A percentile compares a stretch with the other conserved stretches of the same genome.
Conservation (phyloP, 768 basidiomycete genomes). For the Termitomyces sp. region DNA sequence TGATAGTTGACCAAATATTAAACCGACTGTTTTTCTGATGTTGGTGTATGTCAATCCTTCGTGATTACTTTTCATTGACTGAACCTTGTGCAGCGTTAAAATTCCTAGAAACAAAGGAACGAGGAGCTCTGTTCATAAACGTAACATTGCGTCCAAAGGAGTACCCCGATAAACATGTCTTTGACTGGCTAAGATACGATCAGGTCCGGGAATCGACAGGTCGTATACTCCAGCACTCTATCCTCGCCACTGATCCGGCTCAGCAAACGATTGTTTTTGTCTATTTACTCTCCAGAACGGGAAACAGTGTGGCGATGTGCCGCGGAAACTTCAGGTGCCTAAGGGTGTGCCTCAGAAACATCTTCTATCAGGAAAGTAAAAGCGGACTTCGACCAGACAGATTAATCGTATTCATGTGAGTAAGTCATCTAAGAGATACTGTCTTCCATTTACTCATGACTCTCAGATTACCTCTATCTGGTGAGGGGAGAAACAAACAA, state of each 20-base stretch:
- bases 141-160: slow-evolving; percentile 55
- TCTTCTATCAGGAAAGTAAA: slow-evolving; percentile 53
- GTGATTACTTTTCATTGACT: not conserved
- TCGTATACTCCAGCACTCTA: slow-evolving; percentile 70
- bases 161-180: slow-evolving; percentile 58
- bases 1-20: too few relatives aligned
- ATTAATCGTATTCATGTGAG: slow-evolving; percentile 62
- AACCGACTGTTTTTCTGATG: too few relatives aligned
- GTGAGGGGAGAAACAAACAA: slow-evolving; percentile 4
- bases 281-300: slow-evolving; percentile 64
- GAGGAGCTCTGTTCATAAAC: slow-evolving; percentile 74
- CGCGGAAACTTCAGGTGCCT: slow-evolving; percentile 66
- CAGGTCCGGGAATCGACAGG: slow-evolving; percentile 65
- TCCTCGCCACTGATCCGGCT: slow-evolving; percentile 72
- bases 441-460: slow-evolving; percentile 2
- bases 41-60: slow-evolving; percentile 44
- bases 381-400: slow-evolving; percentile 46
- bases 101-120: slow-evolving; percentile 65
- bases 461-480: slow-evolving; percentile 18
- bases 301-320: slow-evolving; percentile 81
- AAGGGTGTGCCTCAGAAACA: slow-evolving; percentile 50
- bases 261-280: slow-evolving; percentile 58
- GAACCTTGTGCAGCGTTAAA: slow-evolving; percentile 47
- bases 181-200: slow-evolving; percentile 74
- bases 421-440: slow-evolving; percentile 28